Conservation (phyloP, 164 flowering plant genomes). For the Kalanchoe fedtschenkoi region DNA sequence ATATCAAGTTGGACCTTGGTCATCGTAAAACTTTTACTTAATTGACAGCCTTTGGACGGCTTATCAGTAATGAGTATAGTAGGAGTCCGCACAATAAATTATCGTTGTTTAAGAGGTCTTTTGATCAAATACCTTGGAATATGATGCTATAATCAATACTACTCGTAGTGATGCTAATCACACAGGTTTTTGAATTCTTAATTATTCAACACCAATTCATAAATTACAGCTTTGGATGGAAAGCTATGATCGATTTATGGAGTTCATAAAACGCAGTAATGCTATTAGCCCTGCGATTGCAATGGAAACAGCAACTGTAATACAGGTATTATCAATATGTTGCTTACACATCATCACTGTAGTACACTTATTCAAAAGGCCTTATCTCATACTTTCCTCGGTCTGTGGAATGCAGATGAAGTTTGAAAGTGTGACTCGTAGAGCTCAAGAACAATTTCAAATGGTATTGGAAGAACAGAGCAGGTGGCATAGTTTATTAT, state of each 20-base stretch:
- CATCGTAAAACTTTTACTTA: neutral
- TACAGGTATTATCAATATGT: conserved; percentile 52
- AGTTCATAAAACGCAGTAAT: conserved; percentile 76
- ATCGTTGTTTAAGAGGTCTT: neutral
- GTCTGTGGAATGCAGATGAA: conserved; percentile 49
- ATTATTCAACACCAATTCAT: neutral
- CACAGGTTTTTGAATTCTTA: neutral
- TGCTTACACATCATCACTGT: neutral
- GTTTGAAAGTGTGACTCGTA: conserved; percentile 84
- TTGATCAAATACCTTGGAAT: neutral
- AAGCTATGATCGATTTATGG: conserved; percentile 69
- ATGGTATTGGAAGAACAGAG: conserved; percentile 92
- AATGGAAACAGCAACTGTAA: conserved; percentile 85
- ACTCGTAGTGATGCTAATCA: neutral
- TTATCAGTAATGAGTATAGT: neutral
- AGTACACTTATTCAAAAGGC: neutral
- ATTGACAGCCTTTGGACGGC: neutral
- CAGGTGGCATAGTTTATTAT: conserved; percentile 38
- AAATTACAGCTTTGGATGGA: conserved; percentile 62
- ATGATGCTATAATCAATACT: neutral
- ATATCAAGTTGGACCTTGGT: neutral
- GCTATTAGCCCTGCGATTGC: conserved; percentile 94
- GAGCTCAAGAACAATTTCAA: conserved; percentile 97
- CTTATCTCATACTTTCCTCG: neutral
- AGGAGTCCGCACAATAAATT: neutral